Base-by-base conservation (phyloP, 257 asterid species). In the Przewalskia tangutica region DNA sequence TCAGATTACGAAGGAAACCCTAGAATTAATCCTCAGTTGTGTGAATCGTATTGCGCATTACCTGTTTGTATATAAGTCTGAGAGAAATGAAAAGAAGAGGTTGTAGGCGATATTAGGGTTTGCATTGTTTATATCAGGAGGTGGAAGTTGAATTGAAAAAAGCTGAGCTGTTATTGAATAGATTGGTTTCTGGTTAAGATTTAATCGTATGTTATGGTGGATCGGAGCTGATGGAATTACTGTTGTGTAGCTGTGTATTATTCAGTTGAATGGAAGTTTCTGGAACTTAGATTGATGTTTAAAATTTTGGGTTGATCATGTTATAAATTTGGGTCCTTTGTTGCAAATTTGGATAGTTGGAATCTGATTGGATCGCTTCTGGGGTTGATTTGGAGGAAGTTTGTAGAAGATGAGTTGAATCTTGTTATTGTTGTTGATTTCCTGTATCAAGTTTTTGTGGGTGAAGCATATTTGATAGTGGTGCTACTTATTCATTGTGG, bases 1-100 rank as follows among this genome's bases (percentile, higher is more conserved):
- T 77, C 85, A 83, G 89, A 82, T 82, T 83, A 87, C 86, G 58
- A 68, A 76, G 53, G 77, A 56, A 84, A 20, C 81, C 64, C 88
- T 84, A 66, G 55, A 23, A 62, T 62, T 50, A 11, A n/a, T 23
- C 7, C 38, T 10, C 9, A 8, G 27, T 51, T 80, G 77, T 7
- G 17, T 55, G 77, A 51, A 23, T 48, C 36, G 9, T 1, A 67
- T 63, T 81, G 77, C 50, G 73, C 51, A 56, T 50, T 81, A 56
- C 44, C 40, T 64, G 73, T 66, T 67, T 65, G 20, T 73, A 42
- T 50, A 32, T 5, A 10, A 40, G 9, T 51, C 23, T 8, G 66
- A 14, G 38, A 55, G 48, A 55, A 53, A 42, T 34, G 73, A 27
- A 48, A 71, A 11, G 18, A 12, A 48, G 59, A 71, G 58, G 58